Base-by-base conservation (phyloP, 2,329 filamentous ascomycete species). In the Scytalidium lignicola region DNA sequence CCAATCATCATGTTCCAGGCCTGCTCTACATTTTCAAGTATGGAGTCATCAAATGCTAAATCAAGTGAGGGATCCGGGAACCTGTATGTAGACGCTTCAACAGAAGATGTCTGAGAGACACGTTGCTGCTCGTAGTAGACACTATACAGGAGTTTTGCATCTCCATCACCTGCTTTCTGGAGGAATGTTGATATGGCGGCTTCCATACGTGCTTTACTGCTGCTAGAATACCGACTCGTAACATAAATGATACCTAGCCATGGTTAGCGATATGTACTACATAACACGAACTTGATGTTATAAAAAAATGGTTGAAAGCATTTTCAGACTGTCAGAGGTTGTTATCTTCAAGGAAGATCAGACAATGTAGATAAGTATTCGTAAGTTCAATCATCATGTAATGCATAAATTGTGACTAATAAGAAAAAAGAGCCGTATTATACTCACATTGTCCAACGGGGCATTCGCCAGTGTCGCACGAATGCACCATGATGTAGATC, bases 311-410 rank as follows among this genome's bases (percentile, higher is more conserved):
- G n/a, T n/a, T n/a, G n/a, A n/a, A 61, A 53, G 59, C 74, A 70
- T 74, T 72, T 82, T 95, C 90, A 95, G 90, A 74, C 85, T 89
- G 84, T 92, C 85, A 92, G 86, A 90, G 82, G 80, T 79, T 76
- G 67, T 76, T 79, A 79, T 93, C 90, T 83, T 95, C 91, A 95
- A 86, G 79, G 78, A 69, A 74, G 73, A 86, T 95, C 92, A 91
- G 92, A 88, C 90, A 97, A 97, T 96, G 92, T 97, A 96, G 92
- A 96, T 97, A 97, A 97, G 91, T 91, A 89, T 93, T 95, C 79
- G 70, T 76, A 75, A 71, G 69, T 72, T 79, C 71, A 70, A 77
- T 96, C 91, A 97, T 96, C 92, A 90, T 86, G 65, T 76, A 78
- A 76, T 66, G 62, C 59, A 47, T 47, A 13, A 7, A 15, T 40